Evolutionary conservation across 1,284 basidiomycete species (phyloP), one percentile per base, ranked within the genome.

Genomic region (Phylloboletellus chloephorus): DNA sequence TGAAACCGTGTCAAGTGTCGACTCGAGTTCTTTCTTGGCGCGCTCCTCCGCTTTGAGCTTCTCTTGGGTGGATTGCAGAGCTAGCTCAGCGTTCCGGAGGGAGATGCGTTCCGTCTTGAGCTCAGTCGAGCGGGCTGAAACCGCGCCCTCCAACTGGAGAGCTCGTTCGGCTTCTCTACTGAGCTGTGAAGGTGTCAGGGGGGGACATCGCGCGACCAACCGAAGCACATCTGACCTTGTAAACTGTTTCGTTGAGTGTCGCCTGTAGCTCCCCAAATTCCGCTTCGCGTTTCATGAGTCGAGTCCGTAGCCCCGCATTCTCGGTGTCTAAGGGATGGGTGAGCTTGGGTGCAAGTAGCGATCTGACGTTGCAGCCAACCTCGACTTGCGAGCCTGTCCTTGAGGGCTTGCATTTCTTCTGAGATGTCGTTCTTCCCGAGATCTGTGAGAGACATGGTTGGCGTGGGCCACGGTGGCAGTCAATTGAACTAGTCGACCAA

Each of bases 341-440:
- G 46, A 49, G 48, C 19, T 13, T 36, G 5, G 39, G 34, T 26
- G 28, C 8, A 30, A 31, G 26, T 23, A 30, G 16, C 20, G 24
- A 42, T 33, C 31, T n/a, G 32, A 35, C 26, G 39, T 38, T 31
- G 24, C 16, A 25, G 29, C 54, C 25, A 37, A 80, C 81, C 82
- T 74, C 79, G 79, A 53, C 72, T 73, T 15, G 76, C 67, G 37
- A 83, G 54, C 49, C 71, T 76, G 50, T 79, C 76, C 65, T 74
- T 82, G 41, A 76, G 66, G 11, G 67, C 57, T 49, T 72, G 70
- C 4, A 74, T 67, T 58, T 81, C 76, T 47, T 79, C 75, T 2
- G 79, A 73, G 37, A 82, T 67, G 49, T 80, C 77, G 51, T 78
- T 67, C 39, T 68, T 69, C 10, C 78, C 81, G 24, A 82, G 62